Base-by-base conservation (phyloP, 768 basidiomycete genomes). In the Tulasnella sp. region DNA sequence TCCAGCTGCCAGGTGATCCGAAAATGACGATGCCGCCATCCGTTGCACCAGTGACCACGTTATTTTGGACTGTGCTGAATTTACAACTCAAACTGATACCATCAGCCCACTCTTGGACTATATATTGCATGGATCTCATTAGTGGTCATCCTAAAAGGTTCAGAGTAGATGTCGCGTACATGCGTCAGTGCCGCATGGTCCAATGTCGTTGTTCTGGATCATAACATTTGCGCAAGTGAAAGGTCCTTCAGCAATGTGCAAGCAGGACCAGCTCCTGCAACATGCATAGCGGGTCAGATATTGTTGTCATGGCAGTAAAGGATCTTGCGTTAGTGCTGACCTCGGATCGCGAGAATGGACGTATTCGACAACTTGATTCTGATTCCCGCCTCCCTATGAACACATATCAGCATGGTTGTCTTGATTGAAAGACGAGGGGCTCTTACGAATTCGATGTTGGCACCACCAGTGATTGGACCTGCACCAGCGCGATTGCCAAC, bases 1-100 rank as follows among this genome's bases (percentile, higher is more conserved):
- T 80, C 54, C 78, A 74, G 2, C 80, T 80, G 0, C 86, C 87
- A 4, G 85, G 84, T 2, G 85, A 71, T 21, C 86, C 87, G 64
- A 90, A 89, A 0, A 90, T 62, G 0, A 87, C 85, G 48, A 89
- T 85, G 4, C 82, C 87, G 7, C 87, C 87, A 64, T 89, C 87
- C 0, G 87, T 89, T 8, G 87, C 76, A 57, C 80, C 80, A 63
- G 80, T 75, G 48, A 90, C 71, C 73, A 80, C 75, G 69, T 89
- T 90, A 62, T 84, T 81, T 62, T 75, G 77, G 30, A 89, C 73
- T 38, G 79, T 61, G 61, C 78, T 75, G 67, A 82, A 80, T 62
- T 69, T 71, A 67, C 87, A 90, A 62, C 80, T 80, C 53, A 88
- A 68, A 63, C 84, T 87, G 65, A 90, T 83, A 4, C 87, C 87